These are phyloP conservation scores for Colletotrichum sublineola DNA, from an alignment of 2,329 filamentous ascomycete species.

Conservation along the genomic window DNA sequence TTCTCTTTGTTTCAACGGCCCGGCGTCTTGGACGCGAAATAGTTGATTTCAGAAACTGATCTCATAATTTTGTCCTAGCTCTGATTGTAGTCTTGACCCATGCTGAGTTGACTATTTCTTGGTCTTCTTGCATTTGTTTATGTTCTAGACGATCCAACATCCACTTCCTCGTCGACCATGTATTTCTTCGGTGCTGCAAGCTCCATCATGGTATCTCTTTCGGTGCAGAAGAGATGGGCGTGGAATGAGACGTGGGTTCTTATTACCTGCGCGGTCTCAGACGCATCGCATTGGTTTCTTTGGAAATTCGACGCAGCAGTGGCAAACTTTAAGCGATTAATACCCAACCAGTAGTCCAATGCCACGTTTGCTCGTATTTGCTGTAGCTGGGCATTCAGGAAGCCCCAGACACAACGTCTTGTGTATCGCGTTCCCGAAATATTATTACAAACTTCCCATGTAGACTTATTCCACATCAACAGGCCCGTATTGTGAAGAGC, in stretches of 20 bases:
- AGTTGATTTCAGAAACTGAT: constrained; percentile 34
- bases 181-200: background rate
- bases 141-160: background rate
- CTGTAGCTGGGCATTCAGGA: background rate
- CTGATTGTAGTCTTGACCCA: background rate
- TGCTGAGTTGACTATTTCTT: no score
- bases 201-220: background rate
- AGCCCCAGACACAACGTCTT: background rate
- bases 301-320: background rate
- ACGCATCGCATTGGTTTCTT: background rate
- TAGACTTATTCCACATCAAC: constrained; percentile 11
- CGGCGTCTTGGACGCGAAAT: constrained; percentile 40
- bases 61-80: background rate
- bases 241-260: background rate
- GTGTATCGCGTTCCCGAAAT: background rate
- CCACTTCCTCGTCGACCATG: background rate
- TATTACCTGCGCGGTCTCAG: background rate
- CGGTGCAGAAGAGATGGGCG: background rate
- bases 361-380: background rate
- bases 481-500: constrained; percentile 10
- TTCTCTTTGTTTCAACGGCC: constrained; percentile 38
- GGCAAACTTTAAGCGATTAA: background rate
- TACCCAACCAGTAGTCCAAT: background rate
- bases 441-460: constrained; percentile 3
- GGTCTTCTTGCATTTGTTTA: background rate